phyloP scores from a whole-genome alignment of 2,329 filamentous ascomycete genomes.

The Penicillium aurantiogriseum region DNA sequence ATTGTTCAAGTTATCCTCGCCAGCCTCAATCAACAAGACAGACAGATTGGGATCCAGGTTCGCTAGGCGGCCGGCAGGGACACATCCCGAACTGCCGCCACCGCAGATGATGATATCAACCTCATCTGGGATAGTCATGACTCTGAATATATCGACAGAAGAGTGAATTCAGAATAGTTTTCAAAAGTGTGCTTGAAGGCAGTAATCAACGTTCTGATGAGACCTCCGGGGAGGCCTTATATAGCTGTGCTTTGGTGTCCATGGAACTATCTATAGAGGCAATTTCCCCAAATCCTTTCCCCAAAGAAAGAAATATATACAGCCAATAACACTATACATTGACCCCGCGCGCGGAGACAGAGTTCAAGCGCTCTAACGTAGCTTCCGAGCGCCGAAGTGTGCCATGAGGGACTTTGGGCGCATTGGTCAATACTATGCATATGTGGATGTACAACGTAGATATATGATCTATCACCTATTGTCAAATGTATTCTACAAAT shows the following conservation, averaged over 20 bases:
- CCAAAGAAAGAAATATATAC: not conserved
- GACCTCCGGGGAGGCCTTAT: not conserved
- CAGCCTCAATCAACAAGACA: slow-evolving; percentile 68
- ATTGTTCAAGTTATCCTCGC: slow-evolving; percentile 73
- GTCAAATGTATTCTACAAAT: not conserved
- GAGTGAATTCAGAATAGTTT: not conserved
- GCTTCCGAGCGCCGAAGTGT: not conserved
- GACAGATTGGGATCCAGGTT: slow-evolving; percentile 73
- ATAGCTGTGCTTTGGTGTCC: not conserved
- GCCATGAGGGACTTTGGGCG: not conserved
- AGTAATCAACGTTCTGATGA: not conserved
- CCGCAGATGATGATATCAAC: slow-evolving; percentile 79
- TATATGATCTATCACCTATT: not conserved
- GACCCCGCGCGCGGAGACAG: slow-evolving; percentile 7
- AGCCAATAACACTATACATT: not conserved
- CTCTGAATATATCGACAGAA: not conserved
- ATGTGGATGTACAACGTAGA: not conserved
- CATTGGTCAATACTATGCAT: not conserved
- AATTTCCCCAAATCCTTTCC: not conserved
- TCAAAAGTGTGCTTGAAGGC: not conserved
- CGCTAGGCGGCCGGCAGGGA: slow-evolving; percentile 55
- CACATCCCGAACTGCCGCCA: slow-evolving; percentile 61
- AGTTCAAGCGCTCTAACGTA: not conserved
- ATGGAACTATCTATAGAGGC: not conserved
- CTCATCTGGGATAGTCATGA: slow-evolving; percentile 68